Evolutionary conservation across 2,329 filamentous ascomycete species (phyloP), one percentile per base, ranked within the genome.

Genomic region (Penicillium sp.): DNA sequence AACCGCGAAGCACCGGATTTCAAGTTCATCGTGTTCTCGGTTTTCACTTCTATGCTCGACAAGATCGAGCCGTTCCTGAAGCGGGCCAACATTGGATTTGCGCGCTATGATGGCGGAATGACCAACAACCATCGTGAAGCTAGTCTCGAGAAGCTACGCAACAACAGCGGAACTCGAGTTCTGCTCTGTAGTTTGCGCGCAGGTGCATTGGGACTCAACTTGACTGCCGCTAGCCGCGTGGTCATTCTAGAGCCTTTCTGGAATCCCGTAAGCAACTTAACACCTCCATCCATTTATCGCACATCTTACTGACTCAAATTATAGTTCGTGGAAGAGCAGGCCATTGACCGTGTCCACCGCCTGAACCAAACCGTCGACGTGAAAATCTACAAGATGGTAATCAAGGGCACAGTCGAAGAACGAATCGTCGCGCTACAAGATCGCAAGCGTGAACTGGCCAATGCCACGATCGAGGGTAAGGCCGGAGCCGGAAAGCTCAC

Each of bases 1-100:
- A 83, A 86, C 60, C 85, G 85, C 43, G 94, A 99, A 73, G 86
- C 87, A 0, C 78, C 82, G 1, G 81, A 91, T 56, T 91, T 96
- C 81, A 99, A 99, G 71, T 96, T 96, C 70, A 99, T 99, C 67
- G 92, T 99, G 60, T 99, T 99, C 76, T 96, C 92, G 1, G 91
- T 97, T 67, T 99, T 99, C 76, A 99, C 94, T 0, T 94, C 91
- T 0, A 99, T 99, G 94, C 86, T 99, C 43, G 90, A 97, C 76
- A 86, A 97, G 27, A 87, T 99, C 59, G 92, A 97, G 71, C 94
- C 94, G 2, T 97, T 97, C 75, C 81, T 99, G 56, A 81, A 83
- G 43, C 82, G 86, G 46, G 86, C 88, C 13, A 85, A 86, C 13
- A 88, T 96, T 72, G 83, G 83, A 57, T 96, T 89, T 69, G 90